Evolutionary conservation across 257 asterid genomes (phyloP), one percentile per base, ranked within the genome.

Genomic region (Nicotiana undulata): DNA sequence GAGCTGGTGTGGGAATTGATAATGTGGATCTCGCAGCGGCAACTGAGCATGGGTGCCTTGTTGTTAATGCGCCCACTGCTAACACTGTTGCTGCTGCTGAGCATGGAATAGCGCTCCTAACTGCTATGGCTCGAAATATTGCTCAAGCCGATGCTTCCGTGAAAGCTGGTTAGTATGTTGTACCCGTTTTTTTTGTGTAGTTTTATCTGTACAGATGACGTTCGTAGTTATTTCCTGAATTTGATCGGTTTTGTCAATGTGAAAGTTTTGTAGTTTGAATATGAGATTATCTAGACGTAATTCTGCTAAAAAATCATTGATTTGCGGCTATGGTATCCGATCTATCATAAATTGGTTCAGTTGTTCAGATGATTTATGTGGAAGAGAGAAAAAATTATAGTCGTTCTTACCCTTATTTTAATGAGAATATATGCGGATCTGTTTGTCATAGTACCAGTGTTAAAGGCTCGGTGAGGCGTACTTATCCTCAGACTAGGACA

Each of bases 1-100:
- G 98, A 63, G 98, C 98, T 4, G 98, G 98, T 31, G 98, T 94
- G 3, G 98, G 98, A 20, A 93, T 94, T 82, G 98, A 94, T 76
- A 94, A 94, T 84, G 98, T 94, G 86, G 98, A 94, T 94, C 98
- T 94, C 88, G 93, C 91, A 12, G 98, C 98, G 4, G 98, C 98
- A 18, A 93, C 98, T 68, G 98, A 94, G 77, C 96, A 90, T 76
- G 98, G 98, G 0, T 94, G 98, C 79, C 89, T 93, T 18, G 98
- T 94, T 22, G 98, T 93, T 65, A 93, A 93, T 82, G 98, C 98
- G 59, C 98, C 98, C 4, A 93, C 98, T 17, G 98, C 98, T 12
- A 94, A 94, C 64, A 93, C 98, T 6, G 90, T 94, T 22, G 98
- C 98, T n/a, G 98, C 98, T 0, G 98, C 98, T 58, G 98, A 94